Evolutionary conservation across 2,329 filamentous ascomycete species (phyloP).

Genomic region (Penicillium sp.): DNA sequence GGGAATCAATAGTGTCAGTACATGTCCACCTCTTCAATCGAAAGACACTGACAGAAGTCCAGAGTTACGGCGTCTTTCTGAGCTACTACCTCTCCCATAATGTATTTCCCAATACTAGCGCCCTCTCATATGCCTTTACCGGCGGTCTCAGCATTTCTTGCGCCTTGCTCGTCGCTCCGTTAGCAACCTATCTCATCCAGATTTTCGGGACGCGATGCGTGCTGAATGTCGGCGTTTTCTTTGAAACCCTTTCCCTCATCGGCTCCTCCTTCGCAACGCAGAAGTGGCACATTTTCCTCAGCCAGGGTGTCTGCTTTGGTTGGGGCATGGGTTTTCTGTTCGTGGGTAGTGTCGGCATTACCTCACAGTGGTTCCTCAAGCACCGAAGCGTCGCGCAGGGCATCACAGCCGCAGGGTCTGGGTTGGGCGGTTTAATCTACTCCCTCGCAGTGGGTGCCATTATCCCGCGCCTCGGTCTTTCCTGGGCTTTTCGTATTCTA

Average conservation of each 20-base stretch:
- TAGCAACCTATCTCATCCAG: constrained; percentile 55
- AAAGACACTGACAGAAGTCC: not conserved
- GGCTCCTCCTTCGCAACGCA: constrained; percentile 55
- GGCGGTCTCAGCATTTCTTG: constrained; percentile 60
- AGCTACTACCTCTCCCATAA: constrained; percentile 57
- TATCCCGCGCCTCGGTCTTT: constrained; percentile 54
- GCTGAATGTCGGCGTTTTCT: constrained; percentile 55
- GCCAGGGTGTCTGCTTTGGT: constrained; percentile 61
- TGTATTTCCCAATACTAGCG: constrained; percentile 54
- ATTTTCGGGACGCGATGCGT: constrained; percentile 54
- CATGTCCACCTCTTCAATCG: not conserved
- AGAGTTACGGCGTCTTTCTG: constrained; percentile 58
- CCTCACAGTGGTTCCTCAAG: constrained; percentile 62
- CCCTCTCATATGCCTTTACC: constrained; percentile 59
- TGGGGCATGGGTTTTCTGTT: constrained; percentile 63
- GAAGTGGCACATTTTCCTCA: constrained; percentile 61
- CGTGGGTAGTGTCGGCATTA: constrained; percentile 55
- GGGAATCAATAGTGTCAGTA: constrained; percentile 65
- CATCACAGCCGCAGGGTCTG: constrained; percentile 57
- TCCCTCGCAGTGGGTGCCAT: constrained; percentile 58
- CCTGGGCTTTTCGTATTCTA: constrained; percentile 62
- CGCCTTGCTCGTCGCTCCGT: constrained; percentile 56
- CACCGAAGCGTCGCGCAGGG: constrained; percentile 60
- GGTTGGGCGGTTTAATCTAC: constrained; percentile 60
- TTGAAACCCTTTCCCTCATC: constrained; percentile 56